phyloP scores from a whole-genome alignment of 495 filamentous ascomycete genomes.

The Trichocladium uniseriatum region DNA sequence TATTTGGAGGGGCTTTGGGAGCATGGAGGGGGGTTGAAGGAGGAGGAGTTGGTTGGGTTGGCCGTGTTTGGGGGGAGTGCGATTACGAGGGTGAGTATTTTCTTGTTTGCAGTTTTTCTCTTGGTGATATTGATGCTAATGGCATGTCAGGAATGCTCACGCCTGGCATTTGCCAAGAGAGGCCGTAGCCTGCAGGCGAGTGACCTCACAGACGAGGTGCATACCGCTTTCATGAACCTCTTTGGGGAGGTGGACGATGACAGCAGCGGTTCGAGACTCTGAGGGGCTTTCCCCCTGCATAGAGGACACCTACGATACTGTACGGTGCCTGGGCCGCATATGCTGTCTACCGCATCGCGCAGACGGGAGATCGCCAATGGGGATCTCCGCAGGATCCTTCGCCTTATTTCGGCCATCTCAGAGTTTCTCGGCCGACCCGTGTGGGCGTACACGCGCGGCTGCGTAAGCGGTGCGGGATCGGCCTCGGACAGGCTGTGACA shows the following conservation, averaged over 20 bases:
- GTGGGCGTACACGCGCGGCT: slow-evolving; percentile 1
- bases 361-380: slow-evolving; percentile 4
- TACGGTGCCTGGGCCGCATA: neutral
- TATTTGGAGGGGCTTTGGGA: slow-evolving; percentile 84
- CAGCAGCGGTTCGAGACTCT: slow-evolving; percentile 11
- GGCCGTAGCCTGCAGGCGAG: slow-evolving; percentile 88
- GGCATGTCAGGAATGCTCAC: slow-evolving; percentile 59
- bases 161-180: slow-evolving; percentile 76
- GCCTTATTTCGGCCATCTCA: neutral
- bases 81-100: slow-evolving; percentile 57
- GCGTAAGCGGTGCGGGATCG: neutral
- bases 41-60: slow-evolving; percentile 61
- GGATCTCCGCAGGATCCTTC: neutral
- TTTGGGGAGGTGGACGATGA: slow-evolving; percentile 48
- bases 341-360: neutral
- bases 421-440: slow-evolving; percentile 1
- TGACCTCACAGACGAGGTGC: slow-evolving; percentile 87
- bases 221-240: slow-evolving; percentile 68
- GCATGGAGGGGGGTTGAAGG: slow-evolving; percentile 41
- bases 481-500: neutral
- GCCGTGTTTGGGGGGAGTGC: slow-evolving; percentile 79
- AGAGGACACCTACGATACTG: neutral
- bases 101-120: neutral
- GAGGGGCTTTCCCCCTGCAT: neutral
- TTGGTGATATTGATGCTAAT: neutral